Evolutionary conservation across 495 filamentous ascomycete genomes (phyloP), one percentile per base, ranked within the genome.

Genomic region (Hypoxylon trugodes): DNA sequence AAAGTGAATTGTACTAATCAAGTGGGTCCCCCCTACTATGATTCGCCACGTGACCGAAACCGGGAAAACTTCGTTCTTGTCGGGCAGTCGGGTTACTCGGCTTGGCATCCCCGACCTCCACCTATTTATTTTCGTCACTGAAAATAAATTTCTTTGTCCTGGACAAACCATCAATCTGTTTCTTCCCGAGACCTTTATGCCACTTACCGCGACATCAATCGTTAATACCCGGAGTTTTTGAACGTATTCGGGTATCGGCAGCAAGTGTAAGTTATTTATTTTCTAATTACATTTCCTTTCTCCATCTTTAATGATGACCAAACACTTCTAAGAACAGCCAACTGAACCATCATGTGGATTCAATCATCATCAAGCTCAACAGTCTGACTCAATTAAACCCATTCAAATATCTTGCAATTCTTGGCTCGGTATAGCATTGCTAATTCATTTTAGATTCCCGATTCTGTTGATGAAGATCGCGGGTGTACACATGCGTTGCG

Each of bases 261-360:
- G 37, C 47, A 46, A 66, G 40, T 54, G 64, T 67, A 62, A 62
- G 64, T 53, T 19, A 9, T 43, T 13, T 35, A 25, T 35, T 50
- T 49, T 33, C 19, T 49, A 7, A 25, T 33, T 46, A n/a, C n/a
- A n/a, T n/a, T n/a, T n/a, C n/a, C 4, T 24, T 15, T 35, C 26
- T 54, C 15, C 36, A 19, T 25, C 38, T 47, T 54, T 8, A 40
- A 75, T 82, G 80, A 82, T 82, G 78, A 82, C 67, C 76, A 61
- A 74, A 69, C 74, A 59, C 80, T 76, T 78, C 81, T 82, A 83
- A 83, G 79, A 84, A 84, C 80, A 78, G 81, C 79, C 81, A 82
- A 82, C 82, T 78, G 81, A 85, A 83, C 64, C 51, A 8, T 65
- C 67, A 82, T 85, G 82, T 83, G 76, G 82, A 84, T 76, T 68